Evolutionary conservation across 164 flowering plant genomes (phyloP), one percentile per base, ranked within the genome.

Genomic region (Cinnamomum chago): DNA sequence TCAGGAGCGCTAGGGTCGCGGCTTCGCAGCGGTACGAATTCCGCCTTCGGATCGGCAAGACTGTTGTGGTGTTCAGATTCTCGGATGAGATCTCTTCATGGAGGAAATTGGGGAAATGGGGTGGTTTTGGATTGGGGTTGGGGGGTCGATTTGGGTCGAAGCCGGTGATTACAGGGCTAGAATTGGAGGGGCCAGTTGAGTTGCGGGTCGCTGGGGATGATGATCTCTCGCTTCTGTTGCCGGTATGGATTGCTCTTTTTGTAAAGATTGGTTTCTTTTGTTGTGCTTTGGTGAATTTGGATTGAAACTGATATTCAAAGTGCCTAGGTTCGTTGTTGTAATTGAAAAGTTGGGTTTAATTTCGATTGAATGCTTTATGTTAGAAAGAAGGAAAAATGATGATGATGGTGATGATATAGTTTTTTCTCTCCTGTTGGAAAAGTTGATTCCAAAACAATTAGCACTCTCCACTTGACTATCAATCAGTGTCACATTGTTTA

Each of bases 161-260:
- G 22, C 77, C 87, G 9, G 76, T 76, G 35, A 67, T 92, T 33
- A 85, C 76, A n/a, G 15, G 81, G 18, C 80, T 92, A 30, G 75
- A 80, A 75, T 62, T 92, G 72, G 86, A 86, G 58, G 97, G 97
- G 55, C 97, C 97, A 1, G 81, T 89, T 71, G 94, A 90, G 73
- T 78, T 92, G 33, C 75, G 74, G 24, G 85, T 83, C 15, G 70
- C 40, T 24, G 84, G 82, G 70, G 74, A 75, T 30, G 83, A 89
- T 55, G 74, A 76, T 25, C 81, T 87, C 7, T 79, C 87, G 1
- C 78, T 92, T 2, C 22, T 15, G 12, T 82, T 92, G 77, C 92
- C 90, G 85, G 97, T 92, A 86, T 60, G 88, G 60, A 13, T 55
- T 55, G 60, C 60, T 82, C 30, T 35, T 33, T 40, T 40, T 40